These are phyloP conservation scores for Hirsutella minnesotensis DNA, from an alignment of 2,329 filamentous ascomycete species.

Conservation along the genomic window DNA sequence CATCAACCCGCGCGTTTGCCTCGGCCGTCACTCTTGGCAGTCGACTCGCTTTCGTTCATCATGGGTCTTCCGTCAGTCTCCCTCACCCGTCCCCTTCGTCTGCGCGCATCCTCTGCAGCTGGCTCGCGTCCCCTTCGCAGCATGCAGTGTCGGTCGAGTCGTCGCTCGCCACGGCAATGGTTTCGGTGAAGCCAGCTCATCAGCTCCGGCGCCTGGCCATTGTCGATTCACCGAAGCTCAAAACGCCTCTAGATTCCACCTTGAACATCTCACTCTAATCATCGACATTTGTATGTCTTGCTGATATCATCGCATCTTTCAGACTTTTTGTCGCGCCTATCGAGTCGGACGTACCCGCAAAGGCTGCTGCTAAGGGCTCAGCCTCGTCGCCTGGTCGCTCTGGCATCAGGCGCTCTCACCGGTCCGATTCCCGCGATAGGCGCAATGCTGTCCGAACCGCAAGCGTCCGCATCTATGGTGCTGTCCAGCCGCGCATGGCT, in stretches of 20 bases:
- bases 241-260: no score
- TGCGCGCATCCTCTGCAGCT: background rate
- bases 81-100: constrained; percentile 3
- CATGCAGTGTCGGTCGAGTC: no score
- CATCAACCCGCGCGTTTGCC: background rate
- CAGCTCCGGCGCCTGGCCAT: no score
- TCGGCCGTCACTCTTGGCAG: background rate
- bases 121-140: background rate
- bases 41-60: constrained; percentile 4
- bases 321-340: constrained; percentile 35
- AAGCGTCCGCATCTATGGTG: constrained; percentile 15
- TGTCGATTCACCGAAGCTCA: no score
- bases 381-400: constrained; percentile 22
- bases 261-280: background rate
- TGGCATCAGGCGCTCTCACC: constrained; percentile 26
- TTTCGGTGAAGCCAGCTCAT: no score
- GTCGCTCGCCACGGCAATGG: no score
- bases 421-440: constrained; percentile 19
- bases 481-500: constrained; percentile 12
- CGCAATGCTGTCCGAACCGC: constrained; percentile 11
- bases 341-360: constrained; percentile 28
- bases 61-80: constrained; percentile 38
- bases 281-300: background rate
- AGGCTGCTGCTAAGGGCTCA: constrained; percentile 18
- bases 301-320: constrained; percentile 8